Evolutionary conservation across 495 filamentous ascomycete species (phyloP).

Genomic region (Paragyromitra xinjiangensis): DNA sequence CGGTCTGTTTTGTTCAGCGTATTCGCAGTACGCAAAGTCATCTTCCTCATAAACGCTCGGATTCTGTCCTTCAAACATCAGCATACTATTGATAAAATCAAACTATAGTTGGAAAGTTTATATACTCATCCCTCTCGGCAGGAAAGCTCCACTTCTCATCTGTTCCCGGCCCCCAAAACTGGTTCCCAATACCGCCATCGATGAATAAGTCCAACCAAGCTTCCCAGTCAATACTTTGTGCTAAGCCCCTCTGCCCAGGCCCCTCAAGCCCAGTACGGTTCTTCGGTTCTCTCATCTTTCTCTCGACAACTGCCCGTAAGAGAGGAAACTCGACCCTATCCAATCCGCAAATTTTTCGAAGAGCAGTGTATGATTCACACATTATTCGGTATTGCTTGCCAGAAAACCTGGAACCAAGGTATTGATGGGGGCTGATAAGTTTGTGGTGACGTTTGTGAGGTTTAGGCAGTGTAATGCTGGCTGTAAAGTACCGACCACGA

Average conservation of each 20-base stretch:
- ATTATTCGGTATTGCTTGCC: background rate
- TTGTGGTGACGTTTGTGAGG: background rate
- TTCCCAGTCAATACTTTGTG: background rate
- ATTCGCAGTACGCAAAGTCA: background rate
- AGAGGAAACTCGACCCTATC: background rate
- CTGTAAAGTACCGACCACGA: too few relatives aligned
- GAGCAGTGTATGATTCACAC: background rate
- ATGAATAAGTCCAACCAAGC: constrained; percentile 6
- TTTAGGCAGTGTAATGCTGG: too few relatives aligned
- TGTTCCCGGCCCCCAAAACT: constrained; percentile 17
- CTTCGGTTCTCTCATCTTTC: background rate
- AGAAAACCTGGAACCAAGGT: background rate
- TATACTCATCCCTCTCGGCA: background rate
- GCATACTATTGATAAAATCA: background rate
- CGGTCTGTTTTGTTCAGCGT: background rate
- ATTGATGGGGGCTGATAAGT: background rate
- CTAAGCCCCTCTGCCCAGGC: background rate
- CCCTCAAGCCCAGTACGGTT: background rate
- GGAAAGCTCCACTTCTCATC: background rate
- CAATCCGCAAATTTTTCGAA: background rate
- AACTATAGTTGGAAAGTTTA: background rate
- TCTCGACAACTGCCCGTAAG: background rate
- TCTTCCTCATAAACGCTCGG: background rate
- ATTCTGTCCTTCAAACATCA: background rate
- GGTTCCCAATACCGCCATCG: background rate